phyloP scores from a whole-genome alignment of 768 basidiomycete species.

The Podaxis sp. region DNA sequence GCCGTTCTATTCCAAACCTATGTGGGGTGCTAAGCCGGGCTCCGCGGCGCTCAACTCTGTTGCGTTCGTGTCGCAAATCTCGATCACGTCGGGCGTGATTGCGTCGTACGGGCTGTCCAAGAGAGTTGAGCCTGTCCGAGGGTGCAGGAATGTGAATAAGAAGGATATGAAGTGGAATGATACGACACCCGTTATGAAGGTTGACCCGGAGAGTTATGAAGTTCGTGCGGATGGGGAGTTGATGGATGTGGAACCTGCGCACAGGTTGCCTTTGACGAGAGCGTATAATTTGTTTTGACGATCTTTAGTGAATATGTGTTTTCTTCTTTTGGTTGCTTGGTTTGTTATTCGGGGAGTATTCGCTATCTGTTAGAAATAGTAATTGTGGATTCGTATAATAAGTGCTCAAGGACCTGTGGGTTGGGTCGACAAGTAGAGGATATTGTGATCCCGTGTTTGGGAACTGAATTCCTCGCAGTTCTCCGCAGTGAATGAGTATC shows the following conservation, averaged over 20 bases:
- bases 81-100: constrained; percentile 41
- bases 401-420: too few relatives aligned
- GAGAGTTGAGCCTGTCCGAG: constrained; percentile 66
- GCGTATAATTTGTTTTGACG: constrained; percentile 76
- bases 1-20: constrained; percentile 79
- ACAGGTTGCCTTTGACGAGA: constrained; percentile 59
- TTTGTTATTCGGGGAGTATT: background rate
- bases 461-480: too few relatives aligned
- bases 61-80: constrained; percentile 72
- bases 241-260: constrained; percentile 74
- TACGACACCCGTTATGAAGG: constrained; percentile 72
- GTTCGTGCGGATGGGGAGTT: constrained; percentile 79
- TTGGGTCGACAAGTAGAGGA: too few relatives aligned
- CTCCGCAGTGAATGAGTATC: too few relatives aligned
- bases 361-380: background rate
- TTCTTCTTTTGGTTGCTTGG: background rate
- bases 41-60: constrained; percentile 85
- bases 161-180: constrained; percentile 94
- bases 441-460: too few relatives aligned
- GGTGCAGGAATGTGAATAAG: constrained; percentile 76
- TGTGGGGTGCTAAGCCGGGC: constrained; percentile 84
- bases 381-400: background rate
- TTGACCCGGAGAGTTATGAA: constrained; percentile 91
- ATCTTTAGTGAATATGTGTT: background rate
- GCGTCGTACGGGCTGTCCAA: constrained; percentile 45